Evolutionary conservation across 345 rosid genomes (phyloP), one percentile per base, ranked within the genome.

Genomic region (Reutealis trisperma): DNA sequence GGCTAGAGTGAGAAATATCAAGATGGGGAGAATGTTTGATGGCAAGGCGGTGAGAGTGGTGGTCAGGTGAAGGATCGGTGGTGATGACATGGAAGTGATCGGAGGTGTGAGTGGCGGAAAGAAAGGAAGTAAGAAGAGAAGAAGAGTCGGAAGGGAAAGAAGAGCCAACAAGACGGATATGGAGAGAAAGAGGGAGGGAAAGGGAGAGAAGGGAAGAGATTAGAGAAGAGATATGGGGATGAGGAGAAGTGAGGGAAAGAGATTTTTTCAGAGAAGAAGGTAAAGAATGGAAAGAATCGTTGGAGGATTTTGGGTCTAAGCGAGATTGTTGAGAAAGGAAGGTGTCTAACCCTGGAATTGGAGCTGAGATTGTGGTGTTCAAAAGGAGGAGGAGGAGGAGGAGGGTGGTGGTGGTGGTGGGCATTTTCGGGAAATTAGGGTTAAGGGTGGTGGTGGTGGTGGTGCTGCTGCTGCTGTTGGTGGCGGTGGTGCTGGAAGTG

Each of bases 281-380:
- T 41, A 82, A 76, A 42, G 68, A 68, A 21, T 24, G 6, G 75
- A 77, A 82, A 27, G 81, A 27, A 78, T 93, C 97, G 76, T 93
- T 96, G 25, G 84, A 63, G 49, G 94, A 86, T 55, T 83, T 87
- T 12, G 92, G 95, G 81, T 96, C 97, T 55, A 78, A 32, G 44
- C 82, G 64, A 57, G 73, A 82, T 66, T 74, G 81, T 2, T 74
- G 72, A 15, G 78, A 67, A 21, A 82, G 82, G 76, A 78, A 82
- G 21, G 81, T 25, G 84, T 82, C 84, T 2, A 82, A 71, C 24
- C 84, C 84, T n/a, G 79, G 73, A 47, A 78, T 70, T 13, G 79
- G 76, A 10, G 76, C 18, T 6, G 79, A 42, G 41, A 73, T 44
- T 3, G 75, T 4, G 67, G 75, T 5, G 71, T 65, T 2, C 49